Evolutionary conservation across 2,329 filamentous ascomycete genomes (phyloP).

Genomic region (Aureobasidium sp.): DNA sequence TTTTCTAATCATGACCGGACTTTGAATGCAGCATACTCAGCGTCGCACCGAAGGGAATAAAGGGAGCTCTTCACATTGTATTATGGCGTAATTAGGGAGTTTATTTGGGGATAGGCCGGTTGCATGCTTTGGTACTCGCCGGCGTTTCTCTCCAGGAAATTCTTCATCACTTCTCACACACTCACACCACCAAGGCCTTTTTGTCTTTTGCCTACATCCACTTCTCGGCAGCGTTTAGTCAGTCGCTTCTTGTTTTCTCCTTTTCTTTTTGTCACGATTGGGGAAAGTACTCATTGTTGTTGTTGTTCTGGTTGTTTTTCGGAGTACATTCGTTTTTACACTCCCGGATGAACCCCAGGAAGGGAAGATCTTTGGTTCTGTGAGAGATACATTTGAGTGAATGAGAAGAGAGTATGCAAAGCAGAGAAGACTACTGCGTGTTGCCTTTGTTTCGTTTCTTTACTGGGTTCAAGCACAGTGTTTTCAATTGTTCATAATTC

Average conservation of each 20-base stretch:
- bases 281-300: constrained; percentile 5
- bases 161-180: not conserved
- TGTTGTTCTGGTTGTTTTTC: not conserved
- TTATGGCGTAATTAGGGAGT: constrained; percentile 10
- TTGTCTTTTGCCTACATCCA: constrained; percentile 2
- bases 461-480: not conserved
- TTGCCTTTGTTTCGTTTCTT: constrained; percentile 2
- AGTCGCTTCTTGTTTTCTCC: constrained; percentile 5
- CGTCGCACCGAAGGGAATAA: constrained; percentile 3
- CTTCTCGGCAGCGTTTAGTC: constrained; percentile 9
- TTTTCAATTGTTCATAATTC: not conserved
- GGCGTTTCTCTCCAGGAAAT: constrained; percentile 10
- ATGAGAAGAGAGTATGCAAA: constrained; percentile 3
- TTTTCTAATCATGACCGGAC: constrained; percentile 64
- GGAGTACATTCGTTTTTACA: constrained; percentile 3
- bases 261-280: not conserved
- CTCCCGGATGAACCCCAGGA: not conserved
- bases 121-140: constrained; percentile 9
- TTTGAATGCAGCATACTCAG: constrained; percentile 12
- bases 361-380: constrained; percentile 7
- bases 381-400: constrained; percentile 2
- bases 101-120: not conserved
- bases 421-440: not conserved
- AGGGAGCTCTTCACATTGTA: constrained; percentile 9
- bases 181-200: not conserved